Conservation (phyloP, 345 rosid genomes). For the Conringia planisiliqua region DNA sequence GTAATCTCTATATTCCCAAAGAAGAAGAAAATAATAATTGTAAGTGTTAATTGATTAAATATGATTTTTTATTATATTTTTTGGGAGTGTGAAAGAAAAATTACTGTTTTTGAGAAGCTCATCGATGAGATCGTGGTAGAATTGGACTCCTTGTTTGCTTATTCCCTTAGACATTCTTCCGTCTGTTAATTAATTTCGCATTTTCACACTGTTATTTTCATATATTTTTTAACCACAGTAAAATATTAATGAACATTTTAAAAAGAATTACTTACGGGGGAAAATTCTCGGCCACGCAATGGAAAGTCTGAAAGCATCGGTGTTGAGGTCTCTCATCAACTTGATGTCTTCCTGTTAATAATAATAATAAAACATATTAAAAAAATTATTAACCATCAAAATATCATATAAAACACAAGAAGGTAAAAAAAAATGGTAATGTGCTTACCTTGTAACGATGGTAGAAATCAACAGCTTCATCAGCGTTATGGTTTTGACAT, state of each 20-base stretch:
- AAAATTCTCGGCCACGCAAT: slow-evolving; percentile 46
- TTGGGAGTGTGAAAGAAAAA: not conserved
- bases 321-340: slow-evolving; percentile 35
- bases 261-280: slow-evolving; percentile 32
- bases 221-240: not conserved
- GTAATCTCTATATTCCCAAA: slow-evolving; percentile 6
- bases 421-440: not conserved
- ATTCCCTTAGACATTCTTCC: slow-evolving; percentile 43
- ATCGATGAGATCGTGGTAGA: slow-evolving; percentile 49
- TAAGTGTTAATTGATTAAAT: not conserved
- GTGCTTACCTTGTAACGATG: slow-evolving; percentile 42
- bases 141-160: slow-evolving; percentile 39
- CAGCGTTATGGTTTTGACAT: slow-evolving; percentile 40
- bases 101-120: slow-evolving; percentile 44
- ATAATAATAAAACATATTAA: not conserved
- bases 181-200: slow-evolving; percentile 5
- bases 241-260: not conserved
- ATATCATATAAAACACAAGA: not conserved
- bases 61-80: not conserved
- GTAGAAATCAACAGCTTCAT: slow-evolving; percentile 44
- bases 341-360: slow-evolving; percentile 44
- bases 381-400: not conserved
- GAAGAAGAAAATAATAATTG: not conserved
- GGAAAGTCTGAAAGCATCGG: slow-evolving; percentile 44
- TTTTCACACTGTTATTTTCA: not conserved